Evolutionary conservation across 345 rosid species (phyloP).

Genomic region (Ceriops tagal): DNA sequence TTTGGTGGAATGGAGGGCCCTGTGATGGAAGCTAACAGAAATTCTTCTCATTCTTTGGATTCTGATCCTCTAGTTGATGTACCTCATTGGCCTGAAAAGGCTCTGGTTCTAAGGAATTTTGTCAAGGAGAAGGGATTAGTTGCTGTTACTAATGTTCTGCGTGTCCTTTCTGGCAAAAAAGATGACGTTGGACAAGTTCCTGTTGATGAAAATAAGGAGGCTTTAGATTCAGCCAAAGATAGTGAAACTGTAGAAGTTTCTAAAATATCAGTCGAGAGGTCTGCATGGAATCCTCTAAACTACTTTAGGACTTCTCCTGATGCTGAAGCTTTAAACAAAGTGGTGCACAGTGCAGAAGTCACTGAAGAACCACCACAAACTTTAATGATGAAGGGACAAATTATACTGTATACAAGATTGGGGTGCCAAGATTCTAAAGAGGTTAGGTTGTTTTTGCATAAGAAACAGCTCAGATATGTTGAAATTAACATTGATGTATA

Average conservation of each 20-base stretch:
- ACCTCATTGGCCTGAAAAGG: constrained; percentile 68
- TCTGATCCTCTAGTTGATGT: constrained; percentile 35
- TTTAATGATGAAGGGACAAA: constrained; percentile 59
- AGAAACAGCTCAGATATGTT: constrained; percentile 61
- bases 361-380: constrained; percentile 34
- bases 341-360: constrained; percentile 24
- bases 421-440: constrained; percentile 61
- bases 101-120: constrained; percentile 54
- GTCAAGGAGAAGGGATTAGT: constrained; percentile 58
- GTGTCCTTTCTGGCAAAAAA: constrained; percentile 49
- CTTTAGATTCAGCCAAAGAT: constrained; percentile 28
- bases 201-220: constrained; percentile 28
- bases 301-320: constrained; percentile 49
- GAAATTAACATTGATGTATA: constrained; percentile 79
- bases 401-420: constrained; percentile 64
- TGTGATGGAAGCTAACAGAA: constrained; percentile 36
- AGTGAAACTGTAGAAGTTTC: constrained; percentile 31
- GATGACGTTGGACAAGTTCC: constrained; percentile 25
- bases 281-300: constrained; percentile 65
- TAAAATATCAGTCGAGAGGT: constrained; percentile 37
- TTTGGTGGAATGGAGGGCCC: constrained; percentile 52
- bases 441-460: constrained; percentile 52
- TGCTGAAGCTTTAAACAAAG: constrained; percentile 34
- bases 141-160: constrained; percentile 58
- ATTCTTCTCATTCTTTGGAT: constrained; percentile 32